A percentile compares a stretch with the other conserved stretches of the same genome.
These are phyloP conservation scores for Xylariaceae sp. DNA, from an alignment of 2,329 filamentous ascomycete species.

Conservation along the genomic window DNA sequence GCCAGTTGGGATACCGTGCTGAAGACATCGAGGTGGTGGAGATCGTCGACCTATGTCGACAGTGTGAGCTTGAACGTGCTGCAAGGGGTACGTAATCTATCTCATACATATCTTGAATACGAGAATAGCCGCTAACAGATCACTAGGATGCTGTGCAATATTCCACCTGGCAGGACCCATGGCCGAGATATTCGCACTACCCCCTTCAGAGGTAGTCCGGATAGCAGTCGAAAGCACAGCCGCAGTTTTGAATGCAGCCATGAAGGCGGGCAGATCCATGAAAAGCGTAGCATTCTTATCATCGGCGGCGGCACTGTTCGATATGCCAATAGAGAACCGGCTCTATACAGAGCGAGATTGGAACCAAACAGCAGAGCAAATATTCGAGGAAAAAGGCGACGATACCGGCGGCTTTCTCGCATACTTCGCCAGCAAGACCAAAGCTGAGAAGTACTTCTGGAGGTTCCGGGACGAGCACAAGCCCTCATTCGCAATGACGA, in stretches of 20 bases:
- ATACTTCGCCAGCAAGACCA: constrained; percentile 29
- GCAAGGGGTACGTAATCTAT: constrained; percentile 20
- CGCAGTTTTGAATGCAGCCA: constrained; percentile 23
- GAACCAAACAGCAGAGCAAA: constrained; percentile 24
- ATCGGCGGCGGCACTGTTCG: constrained; percentile 25
- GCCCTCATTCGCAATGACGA: constrained; percentile 25
- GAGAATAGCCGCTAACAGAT: not conserved
- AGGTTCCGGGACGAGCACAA: constrained; percentile 22
- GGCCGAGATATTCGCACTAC: constrained; percentile 21
- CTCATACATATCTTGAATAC: not conserved
- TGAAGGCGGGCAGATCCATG: constrained; percentile 20
- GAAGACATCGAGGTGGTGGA: constrained; percentile 26
- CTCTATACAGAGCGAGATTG: constrained; percentile 27
- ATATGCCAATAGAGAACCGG: constrained; percentile 20
- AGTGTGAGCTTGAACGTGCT: constrained; percentile 23
- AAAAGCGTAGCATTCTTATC: constrained; percentile 27
- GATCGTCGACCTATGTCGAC: constrained; percentile 23
- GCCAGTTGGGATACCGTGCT: constrained; percentile 19
- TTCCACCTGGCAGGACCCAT: constrained; percentile 28
- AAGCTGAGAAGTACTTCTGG: constrained; percentile 28
- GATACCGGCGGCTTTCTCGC: constrained; percentile 24
- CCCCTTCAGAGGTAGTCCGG: constrained; percentile 25
- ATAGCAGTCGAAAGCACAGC: constrained; percentile 22
- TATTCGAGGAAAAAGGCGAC: constrained; percentile 15
- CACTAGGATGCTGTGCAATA: constrained; percentile 27